Evolutionary conservation across 768 basidiomycete species (phyloP), one percentile per base, ranked within the genome.

Genomic region (Phaeotremella fagi): DNA sequence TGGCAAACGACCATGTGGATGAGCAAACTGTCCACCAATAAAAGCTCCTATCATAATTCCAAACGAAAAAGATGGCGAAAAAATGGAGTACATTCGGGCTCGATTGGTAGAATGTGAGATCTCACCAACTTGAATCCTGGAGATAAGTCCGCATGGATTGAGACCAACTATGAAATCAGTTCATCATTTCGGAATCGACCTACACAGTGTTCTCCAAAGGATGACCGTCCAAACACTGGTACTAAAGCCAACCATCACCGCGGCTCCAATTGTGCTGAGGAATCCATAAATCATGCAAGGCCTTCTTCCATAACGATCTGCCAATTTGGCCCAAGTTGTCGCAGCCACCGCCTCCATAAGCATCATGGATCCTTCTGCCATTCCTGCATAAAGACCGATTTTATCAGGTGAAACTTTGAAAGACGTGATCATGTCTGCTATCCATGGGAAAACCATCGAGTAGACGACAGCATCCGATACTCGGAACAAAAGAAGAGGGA

Each of bases 341-440:
- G 68, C 66, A 3, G 45, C 33, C 3, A 49, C 27, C 12, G 66
- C 68, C 46, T 68, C 66, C 11, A 55, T 48, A 14, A 70, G 28
- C 63, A 68, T 66, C 46, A 70, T 37, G 3, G 49, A 43, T 9
- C 68, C 68, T 46, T 70, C 68, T 1, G 47, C 60, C 15, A 70
- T 15, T 3, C 68, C 65, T 2, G 64, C 51, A 33, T 62, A 66
- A 14, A 64, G 46, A 3, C 62, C 64, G 27, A 64, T 62, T 28
- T 50, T 38, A 27, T 61, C 53, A 4, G 47, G 31, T 7, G 64
- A 46, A n/a, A 64, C 63, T 16, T 50, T 29, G 47, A 70, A 57
- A 4, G 64, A 64, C 16, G 60, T 64, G 25, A 70, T 48, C 57
- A 64, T 61, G 16, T 64, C 64, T 14, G 60, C 58, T 26, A 70